Conservation (phyloP, 1,284 basidiomycete genomes). For the Malassezia restricta region DNA sequence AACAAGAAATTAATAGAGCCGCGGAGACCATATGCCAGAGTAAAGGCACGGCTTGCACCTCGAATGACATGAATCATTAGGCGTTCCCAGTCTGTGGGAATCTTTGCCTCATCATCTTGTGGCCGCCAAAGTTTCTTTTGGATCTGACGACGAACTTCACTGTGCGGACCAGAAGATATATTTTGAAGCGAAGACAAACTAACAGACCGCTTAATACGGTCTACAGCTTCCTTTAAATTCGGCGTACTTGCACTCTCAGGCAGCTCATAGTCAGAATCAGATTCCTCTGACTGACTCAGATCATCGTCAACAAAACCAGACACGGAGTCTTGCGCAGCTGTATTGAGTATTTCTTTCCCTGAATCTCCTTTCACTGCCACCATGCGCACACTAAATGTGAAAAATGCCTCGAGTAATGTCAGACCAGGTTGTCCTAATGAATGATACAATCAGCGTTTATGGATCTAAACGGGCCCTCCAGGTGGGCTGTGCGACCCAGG, state of each 20-base stretch:
- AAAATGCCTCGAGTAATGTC: too few species aligned
- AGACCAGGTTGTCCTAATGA: too few species aligned
- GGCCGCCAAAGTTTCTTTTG: constrained; percentile 42
- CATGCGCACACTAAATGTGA: too few species aligned
- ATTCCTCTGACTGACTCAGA: constrained; percentile 6
- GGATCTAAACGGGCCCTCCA: too few species aligned
- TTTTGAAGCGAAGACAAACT: constrained; percentile 35
- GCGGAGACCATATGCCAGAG: constrained; percentile 35
- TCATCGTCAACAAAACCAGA: too few species aligned
- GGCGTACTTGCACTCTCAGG: constrained; percentile 32
- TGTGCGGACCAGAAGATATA: constrained; percentile 28
- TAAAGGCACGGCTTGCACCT: constrained; percentile 33
- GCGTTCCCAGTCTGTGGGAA: constrained; percentile 42
- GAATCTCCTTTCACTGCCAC: too few species aligned
- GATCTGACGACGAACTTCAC: constrained; percentile 30
- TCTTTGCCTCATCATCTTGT: constrained; percentile 32
- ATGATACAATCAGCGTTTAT: neutral
- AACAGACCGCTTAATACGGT: constrained; percentile 34
- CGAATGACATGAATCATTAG: constrained; percentile 35
- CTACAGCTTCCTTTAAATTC: constrained; percentile 35
- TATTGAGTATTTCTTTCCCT: too few species aligned
- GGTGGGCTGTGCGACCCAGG: too few species aligned
- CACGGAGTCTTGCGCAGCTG: too few species aligned
- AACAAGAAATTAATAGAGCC: constrained; percentile 31
- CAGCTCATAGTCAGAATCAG: constrained; percentile 21